These are phyloP conservation scores for Pseudocercospora eumusae DNA, from an alignment of 2,329 filamentous ascomycete species.

Conservation along the genomic window DNA sequence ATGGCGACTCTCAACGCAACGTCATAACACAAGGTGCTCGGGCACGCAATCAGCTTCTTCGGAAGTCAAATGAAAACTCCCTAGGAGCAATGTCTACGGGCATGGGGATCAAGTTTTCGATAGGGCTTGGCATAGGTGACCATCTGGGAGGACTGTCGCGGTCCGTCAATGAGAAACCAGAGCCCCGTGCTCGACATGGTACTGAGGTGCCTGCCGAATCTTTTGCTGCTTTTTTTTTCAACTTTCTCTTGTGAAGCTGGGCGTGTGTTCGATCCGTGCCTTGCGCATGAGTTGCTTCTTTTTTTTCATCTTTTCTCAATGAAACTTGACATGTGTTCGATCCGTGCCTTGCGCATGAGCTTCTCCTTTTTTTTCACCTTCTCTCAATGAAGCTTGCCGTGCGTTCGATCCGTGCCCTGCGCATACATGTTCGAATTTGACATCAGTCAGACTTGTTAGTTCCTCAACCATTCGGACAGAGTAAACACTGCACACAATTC, in stretches of 20 bases:
- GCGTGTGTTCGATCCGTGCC: background rate
- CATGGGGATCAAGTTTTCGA: background rate
- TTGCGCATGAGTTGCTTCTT: background rate
- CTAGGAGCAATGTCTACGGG: background rate
- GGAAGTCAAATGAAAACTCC: background rate
- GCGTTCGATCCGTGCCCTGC: background rate
- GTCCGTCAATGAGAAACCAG: background rate
- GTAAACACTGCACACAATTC: no score
- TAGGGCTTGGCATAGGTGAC: background rate
- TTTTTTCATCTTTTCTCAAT: no score
- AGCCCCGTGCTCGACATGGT: background rate
- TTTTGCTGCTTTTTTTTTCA: background rate
- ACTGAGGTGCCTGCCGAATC: constrained; percentile 1
- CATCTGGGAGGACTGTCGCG: background rate
- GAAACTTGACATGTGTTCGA: background rate
- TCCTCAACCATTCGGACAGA: no score
- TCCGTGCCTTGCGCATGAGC: background rate
- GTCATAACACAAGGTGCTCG: background rate
- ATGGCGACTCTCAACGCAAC: background rate
- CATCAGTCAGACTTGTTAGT: background rate
- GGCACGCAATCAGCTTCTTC: background rate
- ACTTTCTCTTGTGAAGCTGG: no score
- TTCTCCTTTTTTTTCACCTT: no score
- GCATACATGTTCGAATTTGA: background rate
- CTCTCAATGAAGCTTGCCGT: no score